Evolutionary conservation across 2,329 filamentous ascomycete genomes (phyloP).

Genomic region (Zelopaecilomyces penicillatus): DNA sequence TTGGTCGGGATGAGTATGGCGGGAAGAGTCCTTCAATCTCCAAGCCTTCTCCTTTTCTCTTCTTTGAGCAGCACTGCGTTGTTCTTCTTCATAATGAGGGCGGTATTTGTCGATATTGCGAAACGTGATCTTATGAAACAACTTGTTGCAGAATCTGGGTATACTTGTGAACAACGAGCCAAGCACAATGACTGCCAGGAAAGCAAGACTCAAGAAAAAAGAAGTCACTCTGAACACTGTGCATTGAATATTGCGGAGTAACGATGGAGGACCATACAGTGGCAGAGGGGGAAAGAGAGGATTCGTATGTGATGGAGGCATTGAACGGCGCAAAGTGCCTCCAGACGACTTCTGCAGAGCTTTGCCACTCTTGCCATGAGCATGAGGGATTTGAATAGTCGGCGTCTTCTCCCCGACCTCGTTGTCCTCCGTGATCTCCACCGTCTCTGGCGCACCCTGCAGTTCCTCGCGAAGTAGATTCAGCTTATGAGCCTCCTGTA

Average conservation of each 20-base stretch:
- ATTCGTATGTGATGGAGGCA: conserved; percentile 62
- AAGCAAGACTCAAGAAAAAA: conserved; percentile 67
- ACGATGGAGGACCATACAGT: conserved; percentile 66
- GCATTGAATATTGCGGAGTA: conserved; percentile 57
- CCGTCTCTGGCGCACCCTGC: conserved; percentile 19
- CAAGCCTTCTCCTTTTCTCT: conserved; percentile 54
- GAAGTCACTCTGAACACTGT: conserved; percentile 57
- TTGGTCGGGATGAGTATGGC: conserved; percentile 31
- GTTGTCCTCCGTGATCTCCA: conserved; percentile 14
- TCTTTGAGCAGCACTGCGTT: conserved; percentile 47
- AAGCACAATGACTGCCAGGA: conserved; percentile 66
- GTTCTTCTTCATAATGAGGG: conserved; percentile 68
- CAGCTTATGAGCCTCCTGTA: conserved; percentile 62
- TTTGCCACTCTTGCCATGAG: conserved; percentile 23
- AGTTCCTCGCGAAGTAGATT: conserved; percentile 52
- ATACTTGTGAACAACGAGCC: conserved; percentile 64
- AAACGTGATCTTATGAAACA: conserved; percentile 47
- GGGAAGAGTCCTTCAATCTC: conserved; percentile 36
- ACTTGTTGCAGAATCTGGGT: conserved; percentile 38
- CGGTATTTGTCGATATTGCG: conserved; percentile 51
- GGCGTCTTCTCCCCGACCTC: conserved; percentile 14
- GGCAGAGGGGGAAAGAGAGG: conserved; percentile 80
- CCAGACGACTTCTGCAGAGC: conserved; percentile 36
- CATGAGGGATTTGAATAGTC: conserved; percentile 17
- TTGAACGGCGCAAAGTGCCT: conserved; percentile 36